Conservation (phyloP, 2,329 filamentous ascomycete genomes). For the Dothidotthia symphoricarpi region DNA sequence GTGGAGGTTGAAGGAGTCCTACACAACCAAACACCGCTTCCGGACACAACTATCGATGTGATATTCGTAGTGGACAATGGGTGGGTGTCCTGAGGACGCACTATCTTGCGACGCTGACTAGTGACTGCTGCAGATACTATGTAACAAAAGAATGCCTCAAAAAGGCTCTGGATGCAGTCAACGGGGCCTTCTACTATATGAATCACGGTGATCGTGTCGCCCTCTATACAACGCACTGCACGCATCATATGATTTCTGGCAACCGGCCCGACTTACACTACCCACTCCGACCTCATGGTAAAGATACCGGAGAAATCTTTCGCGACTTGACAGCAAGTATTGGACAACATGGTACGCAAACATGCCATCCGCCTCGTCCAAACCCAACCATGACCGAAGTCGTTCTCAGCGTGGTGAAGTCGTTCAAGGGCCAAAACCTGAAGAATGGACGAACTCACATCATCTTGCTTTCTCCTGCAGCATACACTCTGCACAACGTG, state of each 20-base stretch:
- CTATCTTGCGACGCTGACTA: conserved; percentile 3
- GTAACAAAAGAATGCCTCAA: conserved; percentile 27
- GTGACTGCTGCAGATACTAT: conserved; percentile 21
- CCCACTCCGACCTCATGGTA: conserved; percentile 16
- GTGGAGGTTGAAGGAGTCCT: conserved; percentile 33
- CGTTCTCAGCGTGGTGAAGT: conserved; percentile 23
- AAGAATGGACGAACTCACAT: conserved; percentile 25
- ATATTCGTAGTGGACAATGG: conserved; percentile 42
- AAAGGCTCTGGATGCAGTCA: conserved; percentile 18
- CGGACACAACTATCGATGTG: conserved; percentile 29
- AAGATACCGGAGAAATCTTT: conserved; percentile 17
- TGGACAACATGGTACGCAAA: conserved; percentile 20
- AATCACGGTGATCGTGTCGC: conserved; percentile 25
- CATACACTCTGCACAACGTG: conserved; percentile 22
- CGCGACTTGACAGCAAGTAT: conserved; percentile 20
- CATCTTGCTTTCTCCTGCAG: conserved; percentile 27
- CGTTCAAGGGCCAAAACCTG: conserved; percentile 13
- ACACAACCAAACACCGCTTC: conserved; percentile 20
- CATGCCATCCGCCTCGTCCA: conserved; percentile 28
- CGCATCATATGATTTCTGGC: conserved; percentile 25
- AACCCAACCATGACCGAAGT: conserved; percentile 32
- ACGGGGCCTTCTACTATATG: conserved; percentile 20
- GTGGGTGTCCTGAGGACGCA: conserved; percentile 14
- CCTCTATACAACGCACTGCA: conserved; percentile 34
- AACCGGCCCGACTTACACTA: conserved; percentile 27